Base-by-base conservation (phyloP, 2,329 filamentous ascomycete species). In the Aspergillus aculeatus region DNA sequence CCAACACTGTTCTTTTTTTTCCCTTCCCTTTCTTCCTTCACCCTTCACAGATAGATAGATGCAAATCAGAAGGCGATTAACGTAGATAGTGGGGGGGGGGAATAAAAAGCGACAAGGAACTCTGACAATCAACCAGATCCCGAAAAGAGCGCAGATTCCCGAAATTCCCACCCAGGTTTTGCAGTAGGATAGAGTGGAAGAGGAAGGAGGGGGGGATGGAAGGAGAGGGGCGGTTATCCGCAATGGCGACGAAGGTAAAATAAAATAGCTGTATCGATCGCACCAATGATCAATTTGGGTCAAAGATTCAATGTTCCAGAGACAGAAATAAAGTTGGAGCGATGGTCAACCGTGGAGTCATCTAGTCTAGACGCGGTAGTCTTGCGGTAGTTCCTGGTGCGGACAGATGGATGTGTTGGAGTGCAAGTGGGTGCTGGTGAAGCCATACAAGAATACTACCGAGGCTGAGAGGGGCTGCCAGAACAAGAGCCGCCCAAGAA, bases 301-400 rank as follows among this genome's bases (percentile, higher is more conserved):
- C 26, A 57, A 24, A 44, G 50, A 29, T 14, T 35, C 26, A 31
- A 38, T 32, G 56, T 29, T 47, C 50, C 31, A 58, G 50, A 41
- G 35, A 49, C 50, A 58, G 51, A 57, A 61, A 58, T 62, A 61
- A 59, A 56, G 58, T 61, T 62, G 58, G 58, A 29, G 50, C 56
- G 50, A 60, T 53, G 29, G 44, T 51, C 48, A 54, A 58, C 53
- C 51, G 55, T 52, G 54, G 57, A 51, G 58, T 49, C 47, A 56
- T 57, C 49, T 53, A 59, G 51, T 57, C 49, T 53, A 59, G 51
- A 51, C 38, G 62, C 57, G 54, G 56, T 50, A 56, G 54, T 56
- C 52, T 48, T 50, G 50, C 56, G 56, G 49, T 52, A 47, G 38
- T 56, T 19, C 38, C 38, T 54, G 53, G 55, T 51, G 56, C 50